Evolutionary conservation across 441 rosid species (phyloP), one percentile per base, ranked within the genome.

Genomic region (Raphanus hybrid): DNA sequence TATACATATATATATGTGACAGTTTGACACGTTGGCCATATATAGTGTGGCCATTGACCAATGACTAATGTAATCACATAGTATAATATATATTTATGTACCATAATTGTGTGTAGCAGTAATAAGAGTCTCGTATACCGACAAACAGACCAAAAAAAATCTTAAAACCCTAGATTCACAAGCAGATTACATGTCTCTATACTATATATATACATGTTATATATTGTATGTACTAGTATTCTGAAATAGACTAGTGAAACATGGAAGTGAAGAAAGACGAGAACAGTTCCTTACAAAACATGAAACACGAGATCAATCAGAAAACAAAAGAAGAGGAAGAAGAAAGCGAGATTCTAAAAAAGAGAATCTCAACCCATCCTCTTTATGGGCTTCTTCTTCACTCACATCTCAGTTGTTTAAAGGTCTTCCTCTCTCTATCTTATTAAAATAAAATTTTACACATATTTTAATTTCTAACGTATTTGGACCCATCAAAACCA

Each of bases 361-460:
- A 64, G 76, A 83, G 77, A 71, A 85, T 85, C 78, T 81, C 73
- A 72, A 69, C 69, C 45, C 87, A 85, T 32, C 86, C 84, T 81
- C 77, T 80, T 65, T 85, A 48, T 75, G 78, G 69, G 3, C 82
- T 81, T 74, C 75, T 83, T 67, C 76, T 83, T 73, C 78, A 76
- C 66, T 71, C 84, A 26, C 83, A 85, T 52, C 52, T 85, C 69
- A 32, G 57, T 54, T 85, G 87, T 60, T 75, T 85, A 74, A 76
- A 85, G 86, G 87, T 85, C 35, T 3, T 11, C 11, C 54, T 23
- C 41, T 34, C 14, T 50, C 72, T 54, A 54, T 54, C 23, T 15
- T 54, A 15, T 15, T 54, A 2, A 54, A 2, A 15, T 54, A 15
- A 15, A 54, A 54, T 6, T 15, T 54, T 54, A 2, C 7, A 54